Evolutionary conservation across 768 basidiomycete species (phyloP), one percentile per base, ranked within the genome.

Genomic region (Psilocybe azurescens): DNA sequence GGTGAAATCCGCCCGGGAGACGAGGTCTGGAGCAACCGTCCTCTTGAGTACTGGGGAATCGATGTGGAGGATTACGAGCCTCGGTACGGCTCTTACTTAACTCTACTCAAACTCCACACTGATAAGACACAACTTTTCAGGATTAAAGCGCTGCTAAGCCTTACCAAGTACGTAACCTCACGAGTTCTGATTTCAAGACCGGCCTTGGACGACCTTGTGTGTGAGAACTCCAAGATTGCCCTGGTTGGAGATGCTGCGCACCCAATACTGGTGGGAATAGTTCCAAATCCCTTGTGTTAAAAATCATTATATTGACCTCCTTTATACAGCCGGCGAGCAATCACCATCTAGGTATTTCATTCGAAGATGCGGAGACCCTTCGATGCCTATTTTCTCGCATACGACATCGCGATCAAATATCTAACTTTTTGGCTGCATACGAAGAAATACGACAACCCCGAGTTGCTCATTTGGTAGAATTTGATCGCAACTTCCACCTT

Each of bases 291-390:
- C 29, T 6, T 52, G 5, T 20, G 13, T 60, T 44, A n/a, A 14
- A 29, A 16, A 53, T 24, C 24, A 55, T 18, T 56, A 30, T 20
- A 49, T 36, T 18, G 36, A 13, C n/a, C n/a, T n/a, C 41, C 24
- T 39, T 32, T 38, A 58, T 53, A 18, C 54, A 88, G 86, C 84
- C 85, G 18, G 79, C 80, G 39, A 81, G 81, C 1, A 77, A 79
- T 28, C 82, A 88, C 65, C 77, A 78, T n/a, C 76, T 81, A 0
- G 80, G 79, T 13, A 77, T 87, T 56, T 77, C 77, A 3, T 74
- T 88, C 18, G 88, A 90, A 73, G 88, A 89, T 66, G 85, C 86
- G 0, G 83, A 85, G 56, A 81, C 83, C 8, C 72, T 89, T 9
- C 86, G 81, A 16, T 80, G 76, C 55, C 78, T 89, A 24, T 87